Evolutionary conservation across 345 rosid species (phyloP), one percentile per base, ranked within the genome.

Genomic region (Euphorbia peplus): DNA sequence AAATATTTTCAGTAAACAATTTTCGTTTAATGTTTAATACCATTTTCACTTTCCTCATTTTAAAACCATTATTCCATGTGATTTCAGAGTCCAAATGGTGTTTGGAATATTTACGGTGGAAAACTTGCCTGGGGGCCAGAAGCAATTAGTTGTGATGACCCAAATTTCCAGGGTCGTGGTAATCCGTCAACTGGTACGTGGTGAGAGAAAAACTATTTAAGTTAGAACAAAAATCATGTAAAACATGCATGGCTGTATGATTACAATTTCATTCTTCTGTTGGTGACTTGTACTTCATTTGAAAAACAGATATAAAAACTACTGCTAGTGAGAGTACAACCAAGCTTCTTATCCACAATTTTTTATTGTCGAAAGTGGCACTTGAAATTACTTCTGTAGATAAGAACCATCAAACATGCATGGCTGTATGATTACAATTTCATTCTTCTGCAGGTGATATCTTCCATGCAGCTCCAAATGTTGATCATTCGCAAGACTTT

Each of bases 71-170:
- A 3, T 47, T 60, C 50, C 60, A 54, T 63, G 60, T 68, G 8
- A 60, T 75, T 66, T 67, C 75, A 83, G 82, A 76, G 84, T 72
- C 81, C 82, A 68, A 80, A 80, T 80, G 87, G 87, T 46, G 69
- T 83, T 65, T 83, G 87, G 87, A 83, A 83, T 74, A 76, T 83
- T 53, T 83, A 60, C 60, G 82, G 87, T 22, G 87, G 87, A 50
- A 78, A 78, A 70, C 80, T 83, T 51, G 77, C 84, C 2, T 83
- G 87, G 87, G 87, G 84, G 10, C 81, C 82, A 58, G 84, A 80
- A 80, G 87, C 87, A 60, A 76, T 83, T 76, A 84, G 80, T 60
- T 80, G 84, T 41, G 87, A 83, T 76, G 87, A 83, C 63, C 87
- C 87, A 9, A 76, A 80, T 71, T 83, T 83, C 60, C 82, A 80